Conservation (phyloP, 106 monocot genomes). For the Dioscorea alata region DNA sequence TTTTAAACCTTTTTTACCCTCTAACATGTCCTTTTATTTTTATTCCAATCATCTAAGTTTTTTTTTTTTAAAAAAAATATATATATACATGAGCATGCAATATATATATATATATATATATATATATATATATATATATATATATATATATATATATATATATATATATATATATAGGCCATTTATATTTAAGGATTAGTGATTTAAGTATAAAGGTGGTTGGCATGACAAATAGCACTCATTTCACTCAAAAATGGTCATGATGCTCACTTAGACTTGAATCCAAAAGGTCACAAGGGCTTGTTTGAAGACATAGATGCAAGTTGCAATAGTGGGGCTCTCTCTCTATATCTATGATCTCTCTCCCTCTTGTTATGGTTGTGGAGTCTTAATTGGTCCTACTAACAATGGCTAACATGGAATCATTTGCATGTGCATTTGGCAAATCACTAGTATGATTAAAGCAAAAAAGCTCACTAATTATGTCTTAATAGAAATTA, state of each 20-base stretch:
- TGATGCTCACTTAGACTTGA: conserved; percentile 3
- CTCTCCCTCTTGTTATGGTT: not conserved
- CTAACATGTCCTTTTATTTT: no score
- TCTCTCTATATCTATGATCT: not conserved
- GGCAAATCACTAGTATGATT: not conserved
- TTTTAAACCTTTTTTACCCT: no score
- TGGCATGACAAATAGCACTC: not conserved
- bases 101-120: no score
- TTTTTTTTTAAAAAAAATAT: no score
- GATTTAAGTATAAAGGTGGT: not conserved
- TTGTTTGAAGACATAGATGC: no score
- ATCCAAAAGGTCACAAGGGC: not conserved
- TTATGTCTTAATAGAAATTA: conserved; percentile 1
- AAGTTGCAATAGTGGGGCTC: no score
- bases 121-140: no score
- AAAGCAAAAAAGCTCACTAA: conserved; percentile 3
- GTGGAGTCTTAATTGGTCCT: not conserved
- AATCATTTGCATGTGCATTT: conserved; percentile 4
- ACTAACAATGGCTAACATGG: not conserved
- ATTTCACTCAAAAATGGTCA: not conserved
- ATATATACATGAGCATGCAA: no score
- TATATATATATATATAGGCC: no score
- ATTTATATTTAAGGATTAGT: no score
- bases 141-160: no score
- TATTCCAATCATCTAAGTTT: no score